Evolutionary conservation across 306 rosid genomes (phyloP).

Genomic region (Delonix regia): DNA sequence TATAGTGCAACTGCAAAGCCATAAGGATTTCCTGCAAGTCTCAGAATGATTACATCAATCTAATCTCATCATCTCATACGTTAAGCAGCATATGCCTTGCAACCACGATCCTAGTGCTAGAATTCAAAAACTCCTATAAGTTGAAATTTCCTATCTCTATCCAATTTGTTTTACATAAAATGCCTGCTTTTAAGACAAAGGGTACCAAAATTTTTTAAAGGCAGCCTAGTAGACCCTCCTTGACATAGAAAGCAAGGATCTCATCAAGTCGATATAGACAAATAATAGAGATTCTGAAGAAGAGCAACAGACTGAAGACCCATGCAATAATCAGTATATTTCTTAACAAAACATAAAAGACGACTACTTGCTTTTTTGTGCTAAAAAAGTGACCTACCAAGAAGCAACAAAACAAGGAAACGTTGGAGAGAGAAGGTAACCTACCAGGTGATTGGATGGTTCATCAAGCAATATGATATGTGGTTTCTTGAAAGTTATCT

Average conservation of each 20-base stretch:
- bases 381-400: background rate
- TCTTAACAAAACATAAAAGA: conserved; percentile 20
- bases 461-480: conserved; percentile 97
- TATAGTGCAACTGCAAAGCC: background rate
- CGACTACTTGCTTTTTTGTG: background rate
- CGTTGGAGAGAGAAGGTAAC: conserved; percentile 33
- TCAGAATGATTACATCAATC: background rate
- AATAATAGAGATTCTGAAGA: background rate
- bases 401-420: conserved; percentile 3
- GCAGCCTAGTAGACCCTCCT: background rate
- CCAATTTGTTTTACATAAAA: background rate
- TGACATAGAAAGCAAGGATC: background rate
- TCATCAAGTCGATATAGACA: background rate
- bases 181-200: background rate
- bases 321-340: background rate
- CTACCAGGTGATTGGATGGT: conserved; percentile 98
- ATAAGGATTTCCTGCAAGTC: background rate
- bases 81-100: conserved; percentile 15
- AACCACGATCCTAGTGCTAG: conserved; percentile 1
- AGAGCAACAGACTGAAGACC: background rate
- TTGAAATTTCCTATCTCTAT: conserved; percentile 6
- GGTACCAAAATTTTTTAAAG: conserved; percentile 12
- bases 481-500: conserved; percentile 97
- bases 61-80: conserved; percentile 16
- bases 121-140: background rate